A percentile compares a stretch with the other conserved stretches of the same genome.
Evolutionary conservation across 352 stramenopile species (phyloP).

Genomic region (Pythium brassicae): DNA sequence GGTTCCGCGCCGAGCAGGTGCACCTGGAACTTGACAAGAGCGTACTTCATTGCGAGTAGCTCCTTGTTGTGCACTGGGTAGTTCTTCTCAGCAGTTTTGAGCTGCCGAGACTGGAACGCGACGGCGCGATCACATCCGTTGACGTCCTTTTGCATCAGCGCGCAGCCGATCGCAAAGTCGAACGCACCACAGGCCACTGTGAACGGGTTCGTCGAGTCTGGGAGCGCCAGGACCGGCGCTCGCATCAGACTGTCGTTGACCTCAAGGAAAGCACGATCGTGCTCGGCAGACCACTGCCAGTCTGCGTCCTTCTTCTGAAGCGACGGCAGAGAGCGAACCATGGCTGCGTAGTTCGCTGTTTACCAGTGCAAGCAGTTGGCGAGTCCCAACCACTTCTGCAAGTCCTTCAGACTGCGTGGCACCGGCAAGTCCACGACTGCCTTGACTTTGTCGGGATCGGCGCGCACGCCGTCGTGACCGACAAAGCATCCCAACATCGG

Average conservation of each 20-base stretch:
- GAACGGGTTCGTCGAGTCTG: conserved; percentile 11
- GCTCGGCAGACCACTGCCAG: conserved; percentile 8
- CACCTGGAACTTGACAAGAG: conserved; percentile 24
- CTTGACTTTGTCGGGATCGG: conserved; percentile 15
- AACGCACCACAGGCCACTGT: conserved; percentile 15
- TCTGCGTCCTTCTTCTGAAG: conserved; percentile 16
- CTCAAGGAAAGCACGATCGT: conserved; percentile 13
- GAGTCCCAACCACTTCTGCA: conserved; percentile 14
- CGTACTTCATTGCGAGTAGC: conserved; percentile 21
- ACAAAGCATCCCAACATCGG: not conserved
- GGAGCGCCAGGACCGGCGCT: conserved; percentile 12
- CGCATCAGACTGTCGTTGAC: conserved; percentile 8
- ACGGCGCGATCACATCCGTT: not conserved
- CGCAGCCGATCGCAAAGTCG: conserved; percentile 19
- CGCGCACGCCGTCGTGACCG: conserved; percentile 5
- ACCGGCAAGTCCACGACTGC: conserved; percentile 8
- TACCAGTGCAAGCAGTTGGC: conserved; percentile 23
- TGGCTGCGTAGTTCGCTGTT: conserved; percentile 8
- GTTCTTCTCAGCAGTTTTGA: conserved; percentile 20
- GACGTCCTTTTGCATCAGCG: not conserved
- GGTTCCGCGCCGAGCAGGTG: conserved; percentile 16
- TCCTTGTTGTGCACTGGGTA: not conserved
- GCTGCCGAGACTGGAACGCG: conserved; percentile 20
- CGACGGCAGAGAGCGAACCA: conserved; percentile 8
- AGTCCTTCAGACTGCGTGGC: conserved; percentile 6